Base-by-base conservation (phyloP, 106 monocot species). In the Acanthochlamys bracteata region DNA sequence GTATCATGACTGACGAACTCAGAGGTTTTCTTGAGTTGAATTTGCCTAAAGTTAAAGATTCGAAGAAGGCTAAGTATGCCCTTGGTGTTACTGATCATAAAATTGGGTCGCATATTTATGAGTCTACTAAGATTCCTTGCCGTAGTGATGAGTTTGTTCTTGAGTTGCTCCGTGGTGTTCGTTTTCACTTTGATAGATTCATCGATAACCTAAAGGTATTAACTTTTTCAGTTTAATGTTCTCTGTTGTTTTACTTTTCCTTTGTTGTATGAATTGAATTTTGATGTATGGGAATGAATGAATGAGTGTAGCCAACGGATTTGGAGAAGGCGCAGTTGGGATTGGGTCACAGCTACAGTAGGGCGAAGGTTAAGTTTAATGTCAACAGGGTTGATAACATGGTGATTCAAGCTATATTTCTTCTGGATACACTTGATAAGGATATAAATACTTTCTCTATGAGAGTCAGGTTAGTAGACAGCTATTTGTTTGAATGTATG, bases 361-460 rank as follows among this genome's bases (percentile, higher is more conserved):
- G 93, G 13, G 95, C 90, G 15, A 96, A 96, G 71, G 95, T 90
- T 21, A 96, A 96, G 63, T 96, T 96, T 63, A 96, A 96, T 84
- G 84, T 95, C 55, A 96, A 96, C 55, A 70, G 95, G 21, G 95
- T 96, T 1, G 95, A 96, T 79, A 96, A 96, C 69, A 96, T 96
- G 95, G 90, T 96, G 13, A 96, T 96, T 70, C 95, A 96, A 64
- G 90, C 95, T 13, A 96, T 90, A 53, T 90, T 96, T 70, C 71
- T 96, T 12, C 73, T 96, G 51, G 95, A 96, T 59, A 90, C 90
- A 0, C 72, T 96, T 24, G 95, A 96, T 61, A 96, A 96, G 63
- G 95, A 96, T 82, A 67, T 90, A 46, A 96, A 96, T 67, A 68
- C 90, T 13, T 96, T 96, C 74, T 82, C 95, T 13, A 96, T 96